Percentiles rank a stretch among this genome's conserved stretches.
Evolutionary conservation across 176 grass and related monocot genomes (phyloP).

Genomic region (Aegilops bicornis): DNA sequence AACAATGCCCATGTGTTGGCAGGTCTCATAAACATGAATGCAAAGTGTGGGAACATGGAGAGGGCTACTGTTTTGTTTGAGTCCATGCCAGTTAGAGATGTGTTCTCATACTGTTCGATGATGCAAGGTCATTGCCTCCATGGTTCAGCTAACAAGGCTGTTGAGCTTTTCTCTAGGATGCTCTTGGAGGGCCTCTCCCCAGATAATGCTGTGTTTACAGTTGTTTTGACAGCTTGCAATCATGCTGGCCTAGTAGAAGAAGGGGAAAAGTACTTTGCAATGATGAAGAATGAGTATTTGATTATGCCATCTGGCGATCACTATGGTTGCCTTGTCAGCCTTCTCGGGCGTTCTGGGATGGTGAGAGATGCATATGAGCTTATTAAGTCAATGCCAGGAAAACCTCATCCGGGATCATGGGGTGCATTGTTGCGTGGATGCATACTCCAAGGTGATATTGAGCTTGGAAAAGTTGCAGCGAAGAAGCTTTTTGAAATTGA

Average conservation of each 20-base stretch:
- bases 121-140: constrained; percentile 95
- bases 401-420: constrained; percentile 83
- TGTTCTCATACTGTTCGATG: constrained; percentile 82
- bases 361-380: constrained; percentile 76
- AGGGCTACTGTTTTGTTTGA: constrained; percentile 72
- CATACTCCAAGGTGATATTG: constrained; percentile 60
- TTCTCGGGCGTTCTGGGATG: constrained; percentile 67
- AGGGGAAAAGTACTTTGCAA: constrained; percentile 71
- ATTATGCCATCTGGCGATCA: constrained; percentile 74
- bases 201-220: constrained; percentile 67
- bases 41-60: constrained; percentile 87
- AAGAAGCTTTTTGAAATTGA: constrained; percentile 86
- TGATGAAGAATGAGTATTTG: constrained; percentile 66
- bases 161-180: constrained; percentile 77
- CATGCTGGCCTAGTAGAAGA: constrained; percentile 80
- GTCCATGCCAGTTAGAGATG: constrained; percentile 67
- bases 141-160: constrained; percentile 73
- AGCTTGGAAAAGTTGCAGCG: constrained; percentile 71
- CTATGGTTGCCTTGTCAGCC: constrained; percentile 78
- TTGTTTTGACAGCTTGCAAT: constrained; percentile 83
- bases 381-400: constrained; percentile 63
- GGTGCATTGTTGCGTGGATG: constrained; percentile 83
- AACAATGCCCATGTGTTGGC: constrained; percentile 64
- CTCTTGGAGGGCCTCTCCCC: constrained; percentile 68
- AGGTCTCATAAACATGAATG: constrained; percentile 84